A percentile compares a stretch with the other conserved stretches of the same genome.
phyloP scores from a whole-genome alignment of 495 filamentous ascomycete species.

The Aspergillus panamensis region DNA sequence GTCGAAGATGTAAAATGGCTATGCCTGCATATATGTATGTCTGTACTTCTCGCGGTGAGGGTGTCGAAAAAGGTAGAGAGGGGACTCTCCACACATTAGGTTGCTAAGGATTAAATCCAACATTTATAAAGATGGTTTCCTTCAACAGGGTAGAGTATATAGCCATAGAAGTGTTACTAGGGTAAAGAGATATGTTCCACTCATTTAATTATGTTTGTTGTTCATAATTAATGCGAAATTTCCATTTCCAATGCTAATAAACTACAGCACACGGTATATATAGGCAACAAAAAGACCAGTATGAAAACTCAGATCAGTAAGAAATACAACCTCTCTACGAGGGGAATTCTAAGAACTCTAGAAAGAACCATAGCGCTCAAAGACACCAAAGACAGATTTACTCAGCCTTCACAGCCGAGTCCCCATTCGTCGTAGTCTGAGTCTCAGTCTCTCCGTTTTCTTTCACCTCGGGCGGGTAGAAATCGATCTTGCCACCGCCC shows the following conservation, averaged over 20 bases:
- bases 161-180: no score
- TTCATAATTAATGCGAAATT: not conserved
- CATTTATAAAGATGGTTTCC: not conserved
- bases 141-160: no score
- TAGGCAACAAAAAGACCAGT: not conserved
- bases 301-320: not conserved
- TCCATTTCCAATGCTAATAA: slow-evolving; percentile 4
- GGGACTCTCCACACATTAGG: not conserved
- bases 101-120: not conserved
- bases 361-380: not conserved
- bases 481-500: slow-evolving; percentile 62
- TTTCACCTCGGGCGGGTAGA: slow-evolving; percentile 52
- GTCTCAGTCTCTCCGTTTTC: not conserved
- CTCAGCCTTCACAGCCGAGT: slow-evolving; percentile 39
- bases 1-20: slow-evolving; percentile 68
- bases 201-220: no score
- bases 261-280: slow-evolving; percentile 10
- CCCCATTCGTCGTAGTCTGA: slow-evolving; percentile 19
- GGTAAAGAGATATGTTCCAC: no score
- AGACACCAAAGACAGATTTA: not conserved
- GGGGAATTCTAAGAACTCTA: slow-evolving; percentile 1
- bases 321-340: slow-evolving; percentile 2
- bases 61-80: no score
- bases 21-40: not conserved
- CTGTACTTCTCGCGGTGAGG: not conserved